Percentiles rank a stretch among this genome's conserved stretches.
Conservation (phyloP, 768 basidiomycete species). For the Amylocystis lapponica region DNA sequence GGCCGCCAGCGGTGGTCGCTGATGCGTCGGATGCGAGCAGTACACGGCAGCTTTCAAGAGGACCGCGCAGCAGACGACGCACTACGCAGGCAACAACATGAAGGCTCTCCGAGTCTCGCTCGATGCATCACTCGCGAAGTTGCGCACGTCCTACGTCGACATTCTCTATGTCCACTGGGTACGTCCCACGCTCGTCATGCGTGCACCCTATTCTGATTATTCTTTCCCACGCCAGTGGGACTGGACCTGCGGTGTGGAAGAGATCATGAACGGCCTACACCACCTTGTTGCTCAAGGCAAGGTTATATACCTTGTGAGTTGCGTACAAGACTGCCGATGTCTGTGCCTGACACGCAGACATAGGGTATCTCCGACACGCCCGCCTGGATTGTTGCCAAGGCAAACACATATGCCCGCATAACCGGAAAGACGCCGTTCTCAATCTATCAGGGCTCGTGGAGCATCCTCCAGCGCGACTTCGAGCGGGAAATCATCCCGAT, state of each 20-base stretch:
- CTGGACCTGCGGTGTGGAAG: constrained; percentile 44
- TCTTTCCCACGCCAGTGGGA: constrained; percentile 33
- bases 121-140: constrained; percentile 38
- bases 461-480: constrained; percentile 26
- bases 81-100: constrained; percentile 38
- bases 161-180: constrained; percentile 47
- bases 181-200: background rate
- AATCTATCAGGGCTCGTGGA: constrained; percentile 33
- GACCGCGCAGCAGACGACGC: constrained; percentile 23
- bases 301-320: constrained; percentile 28
- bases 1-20: background rate
- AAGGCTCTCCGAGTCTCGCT: constrained; percentile 30
- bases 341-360: no score
- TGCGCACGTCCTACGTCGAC: constrained; percentile 56
- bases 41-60: constrained; percentile 25
- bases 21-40: constrained; percentile 5
- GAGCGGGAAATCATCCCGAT: constrained; percentile 36
- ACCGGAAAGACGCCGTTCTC: constrained; percentile 34
- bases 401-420: constrained; percentile 31
- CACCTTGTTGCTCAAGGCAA: constrained; percentile 45
- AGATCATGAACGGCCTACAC: constrained; percentile 50
- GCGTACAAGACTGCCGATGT: background rate
- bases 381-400: constrained; percentile 28
- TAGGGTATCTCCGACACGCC: constrained; percentile 23
- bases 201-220: background rate